phyloP scores from a whole-genome alignment of 495 filamentous ascomycete species.

The Podospora australis region DNA sequence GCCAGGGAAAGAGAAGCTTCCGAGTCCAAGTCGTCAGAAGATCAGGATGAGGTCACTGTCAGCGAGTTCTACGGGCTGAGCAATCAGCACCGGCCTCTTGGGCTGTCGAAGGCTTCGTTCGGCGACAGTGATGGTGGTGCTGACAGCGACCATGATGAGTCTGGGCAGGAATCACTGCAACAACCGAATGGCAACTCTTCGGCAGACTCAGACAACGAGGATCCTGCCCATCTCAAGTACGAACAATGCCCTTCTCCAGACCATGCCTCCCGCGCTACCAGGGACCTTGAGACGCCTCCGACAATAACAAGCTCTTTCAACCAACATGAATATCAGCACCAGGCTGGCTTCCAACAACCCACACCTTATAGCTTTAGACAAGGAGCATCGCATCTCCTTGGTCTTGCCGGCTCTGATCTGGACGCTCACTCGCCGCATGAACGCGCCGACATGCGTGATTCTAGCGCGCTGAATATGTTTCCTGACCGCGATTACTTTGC shows the following conservation, averaged over 20 bases:
- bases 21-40: slow-evolving; percentile 31
- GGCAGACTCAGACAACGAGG: slow-evolving; percentile 13
- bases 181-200: slow-evolving; percentile 9
- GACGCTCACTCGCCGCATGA: slow-evolving; percentile 6
- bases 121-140: slow-evolving; percentile 15
- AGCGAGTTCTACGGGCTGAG: slow-evolving; percentile 27
- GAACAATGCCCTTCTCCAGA: slow-evolving; percentile 5
- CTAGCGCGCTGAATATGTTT: slow-evolving; percentile 12
- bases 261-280: background rate
- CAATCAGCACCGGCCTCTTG: slow-evolving; percentile 25
- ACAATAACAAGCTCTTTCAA: slow-evolving; percentile 8
- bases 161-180: slow-evolving; percentile 5
- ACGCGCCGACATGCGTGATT: slow-evolving; percentile 7
- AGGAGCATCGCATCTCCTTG: background rate
- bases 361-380: slow-evolving; percentile 12
- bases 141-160: slow-evolving; percentile 7
- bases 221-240: slow-evolving; percentile 13
- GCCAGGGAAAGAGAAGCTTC: slow-evolving; percentile 43
- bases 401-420: slow-evolving; percentile 4
- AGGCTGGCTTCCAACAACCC: slow-evolving; percentile 13
- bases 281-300: slow-evolving; percentile 2
- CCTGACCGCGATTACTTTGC: slow-evolving; percentile 20
- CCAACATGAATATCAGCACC: slow-evolving; percentile 3
- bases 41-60: slow-evolving; percentile 18
- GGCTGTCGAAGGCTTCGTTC: slow-evolving; percentile 33